Evolutionary conservation across 164 flowering plant species (phyloP).

Genomic region (Kalanchoe fedtschenkoi): DNA sequence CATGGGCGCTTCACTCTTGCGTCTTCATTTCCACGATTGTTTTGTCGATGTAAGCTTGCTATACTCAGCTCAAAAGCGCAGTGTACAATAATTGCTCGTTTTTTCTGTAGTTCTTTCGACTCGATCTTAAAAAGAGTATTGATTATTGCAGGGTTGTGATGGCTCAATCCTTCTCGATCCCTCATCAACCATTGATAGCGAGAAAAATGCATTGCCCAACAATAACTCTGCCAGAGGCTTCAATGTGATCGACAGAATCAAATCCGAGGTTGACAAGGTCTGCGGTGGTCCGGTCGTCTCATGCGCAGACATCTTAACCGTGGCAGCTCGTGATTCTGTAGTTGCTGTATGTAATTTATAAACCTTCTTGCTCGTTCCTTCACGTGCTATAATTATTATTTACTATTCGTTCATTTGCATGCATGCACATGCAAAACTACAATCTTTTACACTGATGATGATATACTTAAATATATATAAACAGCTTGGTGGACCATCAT

Average conservation of each 20-base stretch:
- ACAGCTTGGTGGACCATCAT: constrained; percentile 34
- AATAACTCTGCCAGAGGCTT: constrained; percentile 25
- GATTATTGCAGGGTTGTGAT: constrained; percentile 50
- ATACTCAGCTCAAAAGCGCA: neutral
- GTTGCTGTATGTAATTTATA: constrained; percentile 25
- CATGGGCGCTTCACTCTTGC: constrained; percentile 25
- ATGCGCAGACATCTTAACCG: constrained; percentile 41
- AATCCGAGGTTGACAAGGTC: constrained; percentile 20
- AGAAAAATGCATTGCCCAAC: constrained; percentile 31
- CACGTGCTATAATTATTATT: too few species aligned
- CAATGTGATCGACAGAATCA: constrained; percentile 32
- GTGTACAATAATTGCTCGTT: neutral
- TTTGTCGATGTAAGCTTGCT: constrained; percentile 9
- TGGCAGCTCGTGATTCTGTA: constrained; percentile 37
- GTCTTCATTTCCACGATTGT: constrained; percentile 10
- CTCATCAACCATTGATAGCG: constrained; percentile 21
- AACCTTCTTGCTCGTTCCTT: too few species aligned
- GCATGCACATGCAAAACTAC: too few species aligned
- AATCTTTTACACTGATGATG: too few species aligned
- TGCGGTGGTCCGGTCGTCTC: constrained; percentile 31
- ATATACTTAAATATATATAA: neutral
- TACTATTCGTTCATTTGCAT: too few species aligned
- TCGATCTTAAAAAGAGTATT: too few species aligned
- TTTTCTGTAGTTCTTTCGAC: neutral
- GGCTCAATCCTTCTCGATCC: constrained; percentile 38